Conservation (phyloP, 345 rosid genomes). For the Gossypium ekmanianum region DNA sequence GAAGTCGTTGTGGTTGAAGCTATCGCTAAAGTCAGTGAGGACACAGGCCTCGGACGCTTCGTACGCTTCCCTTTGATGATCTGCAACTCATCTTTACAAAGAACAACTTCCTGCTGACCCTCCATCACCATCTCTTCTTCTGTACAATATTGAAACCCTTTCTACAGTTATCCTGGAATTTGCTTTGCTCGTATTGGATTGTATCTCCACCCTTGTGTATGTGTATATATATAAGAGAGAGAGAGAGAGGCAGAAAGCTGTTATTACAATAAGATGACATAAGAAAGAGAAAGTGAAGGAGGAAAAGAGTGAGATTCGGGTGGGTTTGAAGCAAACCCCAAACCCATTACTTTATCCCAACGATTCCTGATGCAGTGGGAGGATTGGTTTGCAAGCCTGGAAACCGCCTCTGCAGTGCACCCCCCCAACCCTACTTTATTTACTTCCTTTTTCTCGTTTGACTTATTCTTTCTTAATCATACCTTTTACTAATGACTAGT, state of each 20-base stretch:
- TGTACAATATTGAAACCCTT: constrained; percentile 18
- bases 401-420: constrained; percentile 11
- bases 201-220: constrained; percentile 28
- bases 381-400: constrained; percentile 67
- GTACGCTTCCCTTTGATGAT: constrained; percentile 68
- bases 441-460: constrained; percentile 3
- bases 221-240: too few species aligned
- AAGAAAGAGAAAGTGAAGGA: constrained; percentile 29
- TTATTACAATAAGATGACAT: not conserved
- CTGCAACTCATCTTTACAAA: constrained; percentile 20
- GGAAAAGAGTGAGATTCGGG: constrained; percentile 56
- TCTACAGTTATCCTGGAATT: constrained; percentile 12
- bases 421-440: not conserved
- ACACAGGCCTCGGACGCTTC: constrained; percentile 54
- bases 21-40: constrained; percentile 38
- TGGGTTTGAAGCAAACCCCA: constrained; percentile 63
- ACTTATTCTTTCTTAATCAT: not conserved
- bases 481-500: too few species aligned
- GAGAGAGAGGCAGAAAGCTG: not conserved
- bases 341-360: constrained; percentile 40
- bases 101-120: constrained; percentile 30
- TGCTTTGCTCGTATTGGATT: constrained; percentile 41
- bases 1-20: constrained; percentile 24
- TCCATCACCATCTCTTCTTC: constrained; percentile 17
- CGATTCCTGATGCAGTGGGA: constrained; percentile 30